These are phyloP conservation scores for Karstenula rhodostoma DNA, from an alignment of 2,329 filamentous ascomycete genomes.

Conservation along the genomic window DNA sequence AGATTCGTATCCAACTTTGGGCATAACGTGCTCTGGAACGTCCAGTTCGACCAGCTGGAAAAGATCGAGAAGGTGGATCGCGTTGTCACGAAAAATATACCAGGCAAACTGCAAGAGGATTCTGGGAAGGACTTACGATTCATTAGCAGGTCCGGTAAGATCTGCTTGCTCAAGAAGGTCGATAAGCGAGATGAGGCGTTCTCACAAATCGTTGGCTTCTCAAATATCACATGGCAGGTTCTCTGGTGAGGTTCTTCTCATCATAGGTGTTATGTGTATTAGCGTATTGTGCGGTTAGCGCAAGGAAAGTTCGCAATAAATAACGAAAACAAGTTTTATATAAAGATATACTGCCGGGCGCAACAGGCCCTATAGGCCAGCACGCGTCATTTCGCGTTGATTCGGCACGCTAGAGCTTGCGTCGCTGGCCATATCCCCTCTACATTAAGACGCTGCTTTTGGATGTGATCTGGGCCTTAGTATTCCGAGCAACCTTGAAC, in stretches of 20 bases:
- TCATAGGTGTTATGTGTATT: no score
- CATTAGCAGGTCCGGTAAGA: slow-evolving; percentile 19
- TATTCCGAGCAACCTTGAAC: no score
- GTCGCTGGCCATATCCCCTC: no score
- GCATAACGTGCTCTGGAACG: slow-evolving; percentile 19
- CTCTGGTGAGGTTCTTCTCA: slow-evolving; percentile 28
- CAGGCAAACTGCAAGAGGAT: slow-evolving; percentile 24
- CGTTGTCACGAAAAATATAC: slow-evolving; percentile 27
- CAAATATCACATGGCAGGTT: slow-evolving; percentile 38
- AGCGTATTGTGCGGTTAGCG: no score
- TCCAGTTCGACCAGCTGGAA: slow-evolving; percentile 28
- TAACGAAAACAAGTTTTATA: no score
- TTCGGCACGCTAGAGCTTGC: no score
- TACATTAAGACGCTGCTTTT: no score
- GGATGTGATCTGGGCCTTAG: no score
- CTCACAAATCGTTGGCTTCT: slow-evolving; percentile 43
- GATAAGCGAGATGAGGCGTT: slow-evolving; percentile 40
- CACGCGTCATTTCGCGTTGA: no score
- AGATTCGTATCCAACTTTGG: slow-evolving; percentile 26
- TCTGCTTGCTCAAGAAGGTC: slow-evolving; percentile 28
- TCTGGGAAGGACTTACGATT: slow-evolving; percentile 35
- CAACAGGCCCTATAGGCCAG: no score
- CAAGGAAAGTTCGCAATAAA: no score
- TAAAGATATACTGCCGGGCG: no score
- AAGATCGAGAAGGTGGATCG: slow-evolving; percentile 38